Evolutionary conservation across 768 basidiomycete genomes (phyloP).

Genomic region (Daedaleopsis nitida): DNA sequence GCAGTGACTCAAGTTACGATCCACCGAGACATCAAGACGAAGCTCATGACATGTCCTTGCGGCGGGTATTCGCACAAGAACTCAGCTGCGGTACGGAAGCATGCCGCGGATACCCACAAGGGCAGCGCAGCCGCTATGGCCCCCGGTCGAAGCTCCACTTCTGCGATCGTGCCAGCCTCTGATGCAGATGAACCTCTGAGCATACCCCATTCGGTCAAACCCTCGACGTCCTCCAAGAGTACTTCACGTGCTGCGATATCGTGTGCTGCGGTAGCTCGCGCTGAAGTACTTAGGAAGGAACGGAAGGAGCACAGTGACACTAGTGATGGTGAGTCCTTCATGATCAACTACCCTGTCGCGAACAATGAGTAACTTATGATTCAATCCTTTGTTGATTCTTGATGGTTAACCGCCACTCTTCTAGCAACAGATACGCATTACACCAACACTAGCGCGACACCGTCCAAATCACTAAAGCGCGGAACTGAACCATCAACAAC

Average conservation of each 20-base stretch:
- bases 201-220: neutral
- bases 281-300: too few relatives aligned
- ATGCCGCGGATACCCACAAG: neutral
- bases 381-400: neutral
- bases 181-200: neutral
- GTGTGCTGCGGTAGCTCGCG: too few relatives aligned
- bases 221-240: neutral
- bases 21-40: neutral
- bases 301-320: too few relatives aligned
- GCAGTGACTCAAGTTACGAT: neutral
- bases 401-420: too few relatives aligned
- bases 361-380: neutral
- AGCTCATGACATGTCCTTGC: neutral
- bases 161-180: too few relatives aligned
- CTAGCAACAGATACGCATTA: too few relatives aligned
- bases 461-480: too few relatives aligned
- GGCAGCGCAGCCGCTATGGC: neutral
- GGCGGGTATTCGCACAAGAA: neutral
- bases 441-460: too few relatives aligned
- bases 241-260: too few relatives aligned
- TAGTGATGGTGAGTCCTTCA: neutral
- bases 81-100: neutral
- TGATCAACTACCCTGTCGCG: neutral
- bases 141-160: neutral
- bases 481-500: too few relatives aligned